Base-by-base conservation (phyloP, 2,329 filamentous ascomycete genomes). In the Pseudogymnoascus sp. region DNA sequence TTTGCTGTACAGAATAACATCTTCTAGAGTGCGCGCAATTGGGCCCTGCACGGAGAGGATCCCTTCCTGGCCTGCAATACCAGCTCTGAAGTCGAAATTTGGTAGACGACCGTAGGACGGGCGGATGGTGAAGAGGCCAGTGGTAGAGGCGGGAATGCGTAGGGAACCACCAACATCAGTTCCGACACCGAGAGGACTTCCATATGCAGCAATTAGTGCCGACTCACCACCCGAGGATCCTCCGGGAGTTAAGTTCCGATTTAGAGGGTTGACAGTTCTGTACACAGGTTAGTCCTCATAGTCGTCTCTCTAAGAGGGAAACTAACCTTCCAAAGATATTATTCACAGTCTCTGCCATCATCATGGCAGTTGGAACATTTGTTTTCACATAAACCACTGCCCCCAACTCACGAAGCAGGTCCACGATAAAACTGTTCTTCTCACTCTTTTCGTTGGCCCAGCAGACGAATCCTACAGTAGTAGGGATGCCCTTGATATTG, bases 1-100 rank as follows among this genome's bases (percentile, higher is more conserved):
- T 19, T 19, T 19, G 19, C 19, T 19, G 19, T 19, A 19, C 19
- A 19, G 19, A 19, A 19, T 19, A 2, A 77, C 3, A 0, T 81
- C 82, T 0, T 82, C 82, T 12, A 91, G 71, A 0, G 19, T 19
- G 19, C 19, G 19, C 19, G 19, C 19, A 19, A 19, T 19, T 19
- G 86, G 85, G 0, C 87, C 88, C 11, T 88, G 80, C 1, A 87
- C 84, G 0, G 83, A 88, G 1, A 84, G 75, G 33, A 89, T 78
- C 0, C 79, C 81, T 66, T 83, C 85, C 67, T 90, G 86, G 0
- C 88, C 88, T 61, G 72, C 71, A 68, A 71, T 71, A 84, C 83
- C 78, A 69, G 87, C 88, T 0, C 86, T 84, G 75, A 83, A 81
- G 16, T 81, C 82, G 75, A 83, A 76, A 63, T 84, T 84, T 0